These are phyloP conservation scores for Sanchytrium tribonematis DNA, from an alignment of 371 early-diverging fungal genomes.

Conservation along the genomic window DNA sequence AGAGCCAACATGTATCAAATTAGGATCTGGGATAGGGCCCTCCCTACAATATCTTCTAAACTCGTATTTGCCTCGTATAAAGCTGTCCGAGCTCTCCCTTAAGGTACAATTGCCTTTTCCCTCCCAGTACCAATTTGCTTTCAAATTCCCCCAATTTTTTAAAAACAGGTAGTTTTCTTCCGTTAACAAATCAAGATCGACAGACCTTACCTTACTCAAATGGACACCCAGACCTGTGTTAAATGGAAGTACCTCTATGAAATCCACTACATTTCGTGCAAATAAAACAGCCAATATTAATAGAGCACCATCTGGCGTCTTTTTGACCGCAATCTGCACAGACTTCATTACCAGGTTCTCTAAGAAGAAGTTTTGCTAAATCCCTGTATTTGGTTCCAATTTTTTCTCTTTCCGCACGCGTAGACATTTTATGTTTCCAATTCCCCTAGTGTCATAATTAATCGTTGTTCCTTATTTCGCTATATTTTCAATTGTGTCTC, in stretches of 20 bases:
- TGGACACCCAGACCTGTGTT: neutral
- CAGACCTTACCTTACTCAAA: neutral
- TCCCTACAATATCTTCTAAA: neutral
- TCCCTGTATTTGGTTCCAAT: neutral
- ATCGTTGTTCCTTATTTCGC: no score
- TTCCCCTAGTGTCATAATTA: no score
- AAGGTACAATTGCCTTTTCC: neutral
- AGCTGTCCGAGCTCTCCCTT: neutral
- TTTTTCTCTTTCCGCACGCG: neutral
- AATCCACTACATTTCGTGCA: neutral
- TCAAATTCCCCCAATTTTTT: neutral
- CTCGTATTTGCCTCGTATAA: neutral
- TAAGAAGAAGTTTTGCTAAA: neutral
- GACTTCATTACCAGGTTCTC: neutral
- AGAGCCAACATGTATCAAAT: neutral
- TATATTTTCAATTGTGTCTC: no score
- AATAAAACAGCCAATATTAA: neutral
- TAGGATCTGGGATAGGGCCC: neutral
- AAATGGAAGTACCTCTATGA: no score
- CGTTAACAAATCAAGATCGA: neutral
- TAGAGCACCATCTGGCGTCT: neutral
- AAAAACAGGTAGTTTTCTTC: neutral
- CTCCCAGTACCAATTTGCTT: neutral
- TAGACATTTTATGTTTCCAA: constrained; percentile 1
- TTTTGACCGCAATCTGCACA: neutral